Evolutionary conservation across 495 filamentous ascomycete species (phyloP), one percentile per base, ranked within the genome.

Genomic region (Hamigera avellanea): DNA sequence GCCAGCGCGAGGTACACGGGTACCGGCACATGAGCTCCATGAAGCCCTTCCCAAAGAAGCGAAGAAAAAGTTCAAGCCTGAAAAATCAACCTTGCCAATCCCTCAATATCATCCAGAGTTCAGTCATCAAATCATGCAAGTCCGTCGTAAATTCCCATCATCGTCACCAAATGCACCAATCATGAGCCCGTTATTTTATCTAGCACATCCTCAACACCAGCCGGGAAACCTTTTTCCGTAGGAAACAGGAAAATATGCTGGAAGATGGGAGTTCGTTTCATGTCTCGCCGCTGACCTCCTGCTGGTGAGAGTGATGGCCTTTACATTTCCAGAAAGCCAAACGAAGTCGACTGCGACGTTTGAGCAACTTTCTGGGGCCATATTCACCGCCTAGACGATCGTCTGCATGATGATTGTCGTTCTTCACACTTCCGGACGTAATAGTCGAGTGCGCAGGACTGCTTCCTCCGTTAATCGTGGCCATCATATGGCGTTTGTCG

Each of bases 241-340:
- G n/a, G n/a, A n/a, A n/a, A n/a, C n/a, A n/a, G n/a, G n/a, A n/a
- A n/a, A n/a, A n/a, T n/a, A n/a, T n/a, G n/a, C n/a, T n/a, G n/a
- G n/a, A n/a, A n/a, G n/a, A n/a, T n/a, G n/a, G n/a, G n/a, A n/a
- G n/a, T n/a, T n/a, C n/a, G n/a, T n/a, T 40, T 63, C 54, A 62
- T 8, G 49, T 54, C 32, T 61, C 61, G 30, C 59, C 57, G 17
- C 52, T 54, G 26, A 66, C 45, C 36, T 66, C 61, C 14, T 56
- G 53, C 25, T 55, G 54, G 35, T 57, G 44, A 9, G 41, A 40
- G 26, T 49, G 52, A 33, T 63, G 50, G 16, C 45, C 46, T 27
- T 54, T 59, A 15, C 64, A 62, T 35, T 54, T 62, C 64, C 64
- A 68, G 35, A 68, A 68, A 19, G 64, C 64, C 32, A 68, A 48